phyloP scores from a whole-genome alignment of 75 land plant genomes.

The Gnetum montanum region DNA sequence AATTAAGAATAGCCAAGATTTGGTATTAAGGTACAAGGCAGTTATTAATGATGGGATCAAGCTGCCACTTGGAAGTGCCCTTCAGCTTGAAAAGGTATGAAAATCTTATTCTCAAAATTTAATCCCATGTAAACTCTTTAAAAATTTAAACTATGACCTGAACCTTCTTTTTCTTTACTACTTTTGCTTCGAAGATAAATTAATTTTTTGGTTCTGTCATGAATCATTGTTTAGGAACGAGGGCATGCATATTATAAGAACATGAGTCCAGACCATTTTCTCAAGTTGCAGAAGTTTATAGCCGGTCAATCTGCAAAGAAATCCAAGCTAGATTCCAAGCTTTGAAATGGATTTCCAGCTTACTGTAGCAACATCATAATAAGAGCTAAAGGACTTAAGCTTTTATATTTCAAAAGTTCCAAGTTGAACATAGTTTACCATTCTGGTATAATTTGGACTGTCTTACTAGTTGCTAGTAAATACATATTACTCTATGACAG shows the following conservation, averaged over 20 bases:
- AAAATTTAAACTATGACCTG: too few species aligned
- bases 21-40: constrained; percentile 69
- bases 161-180: too few species aligned
- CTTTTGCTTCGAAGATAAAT: too few species aligned
- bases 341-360: too few species aligned
- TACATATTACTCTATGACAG: too few species aligned
- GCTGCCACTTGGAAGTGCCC: constrained; percentile 58
- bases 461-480: too few species aligned
- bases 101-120: constrained; percentile 34
- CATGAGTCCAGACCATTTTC: constrained; percentile 68
- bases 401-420: too few species aligned
- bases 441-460: too few species aligned
- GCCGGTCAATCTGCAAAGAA: constrained; percentile 30
- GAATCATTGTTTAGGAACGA: constrained; percentile 43
- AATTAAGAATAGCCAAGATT: constrained; percentile 49
- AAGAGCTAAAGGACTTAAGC: too few species aligned
- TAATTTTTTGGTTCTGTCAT: constrained; percentile 1
- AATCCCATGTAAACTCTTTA: too few species aligned
- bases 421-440: too few species aligned
- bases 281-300: constrained; percentile 76
- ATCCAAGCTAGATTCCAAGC: constrained; percentile 29
- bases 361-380: too few species aligned
- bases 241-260: constrained; percentile 54
- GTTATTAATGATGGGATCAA: constrained; percentile 82
- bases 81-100: constrained; percentile 82